Evolutionary conservation across 2,329 filamentous ascomycete genomes (phyloP), one percentile per base, ranked within the genome.

Genomic region (Chaetomiaceae sp.): DNA sequence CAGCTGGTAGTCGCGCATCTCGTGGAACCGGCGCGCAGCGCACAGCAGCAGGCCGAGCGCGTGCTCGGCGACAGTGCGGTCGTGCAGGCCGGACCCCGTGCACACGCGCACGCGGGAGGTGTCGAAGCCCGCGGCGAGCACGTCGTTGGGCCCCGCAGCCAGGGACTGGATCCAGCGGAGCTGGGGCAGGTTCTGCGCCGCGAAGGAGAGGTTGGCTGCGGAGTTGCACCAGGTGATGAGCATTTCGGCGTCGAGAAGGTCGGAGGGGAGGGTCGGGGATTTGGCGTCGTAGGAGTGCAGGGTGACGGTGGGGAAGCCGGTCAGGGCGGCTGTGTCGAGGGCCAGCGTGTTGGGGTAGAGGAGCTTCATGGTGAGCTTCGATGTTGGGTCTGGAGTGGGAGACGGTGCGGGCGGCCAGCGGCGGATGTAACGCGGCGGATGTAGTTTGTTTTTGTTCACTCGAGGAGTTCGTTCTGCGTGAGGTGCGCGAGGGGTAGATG

Each of bases 21-120:
- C 73, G 62, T 75, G 71, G 66, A 82, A 79, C 40, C 74, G 69
- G 27, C 79, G 70, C 0, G 77, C 76, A 49, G 74, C 69, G 50
- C 62, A 68, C 40, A 81, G 71, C 5, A 81, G 67, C 14, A 84
- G 63, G 20, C 74, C 80, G 2, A 84, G 68, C 1, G 79, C 66
- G 62, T 84, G 80, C 66, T 84, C 80, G 50, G 80, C 78, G 40
- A 84, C 80, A 27, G 79, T 81, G 61, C 71, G 69, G 62, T 83
- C 79, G 65, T 83, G 79, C 38, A 83, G 67, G 20, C 80, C 79
- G 2, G 76, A 80, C 18, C 80, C 80, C 12, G 79, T 83, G 34
- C 76, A 79, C 43, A 83, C 66, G n/a, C 54, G 55, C 38, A 79
- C 67, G 42, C 66, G 66, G 43, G 67, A 60, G 9, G 68, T 56